Evolutionary conservation across 2,329 filamentous ascomycete genomes (phyloP).

Genomic region (Exophiala dermatitidis): DNA sequence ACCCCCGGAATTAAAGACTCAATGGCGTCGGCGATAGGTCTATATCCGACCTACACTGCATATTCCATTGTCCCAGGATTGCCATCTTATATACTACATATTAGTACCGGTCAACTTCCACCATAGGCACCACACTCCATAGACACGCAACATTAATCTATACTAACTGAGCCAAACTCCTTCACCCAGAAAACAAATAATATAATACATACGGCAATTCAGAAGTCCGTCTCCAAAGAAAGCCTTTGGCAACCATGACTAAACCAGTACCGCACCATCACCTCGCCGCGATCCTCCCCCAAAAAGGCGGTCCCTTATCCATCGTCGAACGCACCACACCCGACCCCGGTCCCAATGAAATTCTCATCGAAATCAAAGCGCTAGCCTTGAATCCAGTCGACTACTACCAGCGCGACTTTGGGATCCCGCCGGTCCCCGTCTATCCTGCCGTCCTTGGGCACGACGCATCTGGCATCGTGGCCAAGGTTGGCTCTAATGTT

Average conservation of each 20-base stretch:
- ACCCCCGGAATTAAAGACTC: no score
- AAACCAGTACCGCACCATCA: conserved; percentile 30
- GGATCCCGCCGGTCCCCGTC: conserved; percentile 29
- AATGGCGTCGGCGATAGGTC: no score
- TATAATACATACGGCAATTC: no score
- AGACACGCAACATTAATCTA: no score
- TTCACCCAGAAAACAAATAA: no score
- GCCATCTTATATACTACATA: no score
- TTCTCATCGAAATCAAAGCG: conserved; percentile 37
- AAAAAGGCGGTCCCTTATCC: conserved; percentile 35
- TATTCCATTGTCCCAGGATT: no score
- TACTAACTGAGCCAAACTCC: no score
- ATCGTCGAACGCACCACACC: conserved; percentile 36
- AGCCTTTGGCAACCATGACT: background rate
- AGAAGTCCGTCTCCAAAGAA: no score
- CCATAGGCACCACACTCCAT: no score
- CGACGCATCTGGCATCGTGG: conserved; percentile 29
- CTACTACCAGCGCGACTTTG: conserved; percentile 21
- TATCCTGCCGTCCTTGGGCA: conserved; percentile 29
- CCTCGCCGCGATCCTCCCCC: conserved; percentile 35
- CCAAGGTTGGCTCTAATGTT: conserved; percentile 29
- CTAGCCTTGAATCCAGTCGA: conserved; percentile 40
- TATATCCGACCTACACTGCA: no score
- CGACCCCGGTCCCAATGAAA: conserved; percentile 31
- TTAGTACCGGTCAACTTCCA: no score